A percentile compares a stretch with the other conserved stretches of the same genome.
Evolutionary conservation across 805 yeast species (phyloP).

Genomic region (Komagataella phaffii): DNA sequence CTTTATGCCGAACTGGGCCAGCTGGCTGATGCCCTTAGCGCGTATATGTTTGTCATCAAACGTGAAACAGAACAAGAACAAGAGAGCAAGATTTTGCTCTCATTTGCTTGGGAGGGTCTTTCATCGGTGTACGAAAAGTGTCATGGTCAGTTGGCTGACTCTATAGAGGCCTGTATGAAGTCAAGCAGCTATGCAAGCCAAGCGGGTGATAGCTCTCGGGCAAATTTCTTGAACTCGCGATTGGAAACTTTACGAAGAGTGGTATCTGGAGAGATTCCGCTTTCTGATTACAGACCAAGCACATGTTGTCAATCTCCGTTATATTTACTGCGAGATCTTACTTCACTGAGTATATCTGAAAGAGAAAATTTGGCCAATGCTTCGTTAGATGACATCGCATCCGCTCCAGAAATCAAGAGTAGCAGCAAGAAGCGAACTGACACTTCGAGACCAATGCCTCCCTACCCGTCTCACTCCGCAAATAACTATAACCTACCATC

Average conservation of each 20-base stretch:
- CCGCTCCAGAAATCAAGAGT: too few relatives aligned
- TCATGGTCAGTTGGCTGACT: slow-evolving; percentile 45
- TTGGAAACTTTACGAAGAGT: not conserved
- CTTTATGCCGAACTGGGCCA: slow-evolving; percentile 46
- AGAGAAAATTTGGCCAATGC: not conserved
- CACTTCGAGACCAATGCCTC: not conserved
- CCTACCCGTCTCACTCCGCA: not conserved
- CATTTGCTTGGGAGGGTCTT: slow-evolving; percentile 55
- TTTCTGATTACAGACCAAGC: not conserved
- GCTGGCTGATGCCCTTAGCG: slow-evolving; percentile 51
- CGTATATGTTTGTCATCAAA: slow-evolving; percentile 52
- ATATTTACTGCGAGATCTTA: not conserved
- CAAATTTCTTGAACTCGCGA: not conserved
- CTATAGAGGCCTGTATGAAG: slow-evolving; percentile 43
- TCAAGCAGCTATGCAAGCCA: slow-evolving; percentile 35
- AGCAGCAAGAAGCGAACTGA: not conserved
- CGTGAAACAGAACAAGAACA: slow-evolving; percentile 33
- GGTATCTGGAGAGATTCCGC: not conserved
- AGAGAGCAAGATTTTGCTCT: slow-evolving; percentile 23
- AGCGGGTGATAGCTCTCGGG: slow-evolving; percentile 22
- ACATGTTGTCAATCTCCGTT: not conserved
- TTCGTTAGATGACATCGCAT: too few relatives aligned
- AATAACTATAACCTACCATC: not conserved
- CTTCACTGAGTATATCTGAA: not conserved
- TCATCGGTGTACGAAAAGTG: slow-evolving; percentile 51